phyloP scores from a whole-genome alignment of 257 asterid species.

The Nicotiana obtusifolia region DNA sequence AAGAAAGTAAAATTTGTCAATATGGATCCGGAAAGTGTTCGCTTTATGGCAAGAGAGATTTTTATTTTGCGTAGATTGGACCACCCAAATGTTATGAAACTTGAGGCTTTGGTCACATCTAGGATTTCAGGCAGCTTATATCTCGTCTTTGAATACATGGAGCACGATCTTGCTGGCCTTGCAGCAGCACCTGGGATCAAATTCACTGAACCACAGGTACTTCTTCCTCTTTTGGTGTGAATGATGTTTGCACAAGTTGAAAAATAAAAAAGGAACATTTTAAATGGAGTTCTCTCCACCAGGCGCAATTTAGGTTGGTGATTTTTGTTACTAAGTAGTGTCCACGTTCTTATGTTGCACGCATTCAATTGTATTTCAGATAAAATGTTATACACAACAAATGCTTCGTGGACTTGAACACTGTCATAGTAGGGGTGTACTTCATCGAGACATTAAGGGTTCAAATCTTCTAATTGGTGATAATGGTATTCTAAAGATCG shows the following conservation, averaged over 20 bases:
- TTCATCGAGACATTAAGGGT: constrained; percentile 19
- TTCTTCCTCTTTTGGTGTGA: neutral
- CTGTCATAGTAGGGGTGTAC: constrained; percentile 13
- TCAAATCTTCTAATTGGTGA: constrained; percentile 12
- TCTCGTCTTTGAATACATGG: constrained; percentile 24
- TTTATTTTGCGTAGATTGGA: constrained; percentile 16
- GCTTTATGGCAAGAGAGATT: constrained; percentile 23
- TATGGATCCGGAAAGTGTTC: constrained; percentile 23
- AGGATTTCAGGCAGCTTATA: constrained; percentile 15
- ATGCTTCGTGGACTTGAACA: constrained; percentile 19
- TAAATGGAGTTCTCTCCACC: neutral
- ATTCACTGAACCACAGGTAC: constrained; percentile 23
- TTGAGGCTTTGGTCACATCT: constrained; percentile 23
- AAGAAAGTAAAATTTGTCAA: constrained; percentile 19
- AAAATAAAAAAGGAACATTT: neutral
- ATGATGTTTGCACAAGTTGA: neutral
- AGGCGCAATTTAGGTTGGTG: neutral
- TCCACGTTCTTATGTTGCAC: neutral
- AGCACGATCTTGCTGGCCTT: constrained; percentile 24
- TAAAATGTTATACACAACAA: constrained; percentile 21
- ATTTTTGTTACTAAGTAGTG: neutral
- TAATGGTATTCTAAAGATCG: constrained; percentile 14
- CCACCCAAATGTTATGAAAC: constrained; percentile 21
- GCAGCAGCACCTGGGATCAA: constrained; percentile 10
- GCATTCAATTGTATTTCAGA: constrained; percentile 4